These are phyloP conservation scores for Ophiobolus disseminans DNA, from an alignment of 2,329 filamentous ascomycete genomes.

Conservation along the genomic window DNA sequence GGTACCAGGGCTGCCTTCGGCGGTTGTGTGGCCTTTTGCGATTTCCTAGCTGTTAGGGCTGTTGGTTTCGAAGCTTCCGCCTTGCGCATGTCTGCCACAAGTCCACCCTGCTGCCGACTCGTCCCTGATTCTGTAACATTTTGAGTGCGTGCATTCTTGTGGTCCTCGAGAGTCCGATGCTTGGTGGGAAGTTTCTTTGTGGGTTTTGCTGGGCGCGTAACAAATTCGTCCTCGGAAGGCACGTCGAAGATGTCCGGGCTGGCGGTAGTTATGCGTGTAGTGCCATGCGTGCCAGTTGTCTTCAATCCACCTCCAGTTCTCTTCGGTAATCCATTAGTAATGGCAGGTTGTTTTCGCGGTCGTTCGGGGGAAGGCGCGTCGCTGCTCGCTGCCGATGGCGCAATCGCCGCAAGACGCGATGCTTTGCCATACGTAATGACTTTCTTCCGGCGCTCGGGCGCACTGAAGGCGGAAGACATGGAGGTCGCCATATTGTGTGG, in stretches of 20 bases:
- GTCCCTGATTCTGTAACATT: conserved; percentile 9
- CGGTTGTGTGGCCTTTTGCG: conserved; percentile 7
- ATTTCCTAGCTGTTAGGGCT: conserved; percentile 4
- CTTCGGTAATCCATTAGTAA: conserved; percentile 14
- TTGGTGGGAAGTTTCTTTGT: conserved; percentile 24
- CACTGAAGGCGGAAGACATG: conserved; percentile 38
- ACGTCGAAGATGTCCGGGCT: conserved; percentile 51
- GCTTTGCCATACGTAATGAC: conserved; percentile 50
- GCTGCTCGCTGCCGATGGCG: conserved; percentile 23
- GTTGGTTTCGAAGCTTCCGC: conserved; percentile 9
- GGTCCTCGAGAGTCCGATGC: conserved; percentile 14
- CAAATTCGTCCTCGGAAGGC: conserved; percentile 46
- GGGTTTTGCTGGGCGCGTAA: conserved; percentile 8
- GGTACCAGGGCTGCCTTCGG: conserved; percentile 2
- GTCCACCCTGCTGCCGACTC: conserved; percentile 6
- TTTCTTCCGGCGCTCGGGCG: conserved; percentile 47
- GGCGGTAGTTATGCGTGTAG: conserved; percentile 12
- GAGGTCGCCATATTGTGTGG: conserved; percentile 28
- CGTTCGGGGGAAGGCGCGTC: conserved; percentile 45
- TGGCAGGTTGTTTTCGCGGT: conserved; percentile 31
- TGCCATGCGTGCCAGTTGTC: conserved; percentile 2
- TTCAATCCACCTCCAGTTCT: conserved; percentile 10
- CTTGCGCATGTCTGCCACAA: conserved; percentile 17
- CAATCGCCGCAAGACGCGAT: conserved; percentile 29
- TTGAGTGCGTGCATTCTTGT: conserved; percentile 13